Base-by-base conservation (phyloP, 768 basidiomycete genomes). In the Rhodosporidiobolus odoratus region DNA sequence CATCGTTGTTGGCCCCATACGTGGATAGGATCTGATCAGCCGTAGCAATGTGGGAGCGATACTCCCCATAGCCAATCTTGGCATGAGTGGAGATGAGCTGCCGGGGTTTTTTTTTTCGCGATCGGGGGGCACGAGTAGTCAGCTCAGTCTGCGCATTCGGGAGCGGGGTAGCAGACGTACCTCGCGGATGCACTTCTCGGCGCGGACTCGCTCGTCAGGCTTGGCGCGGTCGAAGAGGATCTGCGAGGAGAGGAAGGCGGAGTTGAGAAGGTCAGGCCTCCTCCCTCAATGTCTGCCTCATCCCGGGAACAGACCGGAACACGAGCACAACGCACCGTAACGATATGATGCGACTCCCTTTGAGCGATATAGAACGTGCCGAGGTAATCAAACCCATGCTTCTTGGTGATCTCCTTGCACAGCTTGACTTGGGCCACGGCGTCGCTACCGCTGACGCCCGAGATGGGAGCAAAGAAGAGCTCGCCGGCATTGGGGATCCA, bases 401-500 rank as follows among this genome's bases (percentile, higher is more conserved):
- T 64, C 53, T 6, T 37, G 23, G 37, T 54, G 30, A 60, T 63
- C 52, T 62, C 54, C 56, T 61, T 70, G 58, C 59, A 54, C 27
- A 75, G 47, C 19, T 64, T 50, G 58, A 58, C 57, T 58, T 73
- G 72, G 30, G 32, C 61, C 32, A 37, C 32, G 10, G 66, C 58
- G 10, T 67, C 66, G 4, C 23, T 2, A 19, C 66, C 66, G n/a
- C 12, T 21, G 34, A 67, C 59, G 0, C 25, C 17, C 2, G 30
- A 41, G 58, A 75, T 75, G 10, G 74, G 74, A 1, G 70, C 60
- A 56, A 75, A 75, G 59, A 75, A 75, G 30, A 72, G 58, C 48
- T 73, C 54, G 32, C 54, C 32, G 9, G 54, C 54, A 19, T 34
- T 35, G 32, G 54, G 54, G 34, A 56, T 35, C 54, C 54, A 56